Evolutionary conservation across 768 basidiomycete species (phyloP).

Genomic region (Calocybe cyanea): DNA sequence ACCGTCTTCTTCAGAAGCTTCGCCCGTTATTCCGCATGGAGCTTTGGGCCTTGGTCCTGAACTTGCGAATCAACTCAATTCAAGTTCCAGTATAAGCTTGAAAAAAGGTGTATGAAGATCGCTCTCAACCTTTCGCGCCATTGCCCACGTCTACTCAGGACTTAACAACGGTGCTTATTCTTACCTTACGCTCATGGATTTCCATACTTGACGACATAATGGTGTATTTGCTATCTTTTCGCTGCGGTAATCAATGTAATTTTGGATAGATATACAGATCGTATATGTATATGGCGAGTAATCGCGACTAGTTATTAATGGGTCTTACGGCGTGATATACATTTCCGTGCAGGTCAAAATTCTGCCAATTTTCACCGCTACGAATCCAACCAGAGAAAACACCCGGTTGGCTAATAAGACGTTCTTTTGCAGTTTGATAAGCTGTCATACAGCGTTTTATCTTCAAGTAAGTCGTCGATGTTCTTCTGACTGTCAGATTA

Average conservation of each 20-base stretch:
- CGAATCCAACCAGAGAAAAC: constrained; percentile 63
- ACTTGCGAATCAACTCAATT: constrained; percentile 6
- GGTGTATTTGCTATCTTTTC: constrained; percentile 9
- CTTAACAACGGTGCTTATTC: no score
- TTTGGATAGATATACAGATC: not conserved
- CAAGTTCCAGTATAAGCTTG: not conserved
- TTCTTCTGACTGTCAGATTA: constrained; percentile 1
- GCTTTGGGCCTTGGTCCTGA: constrained; percentile 13
- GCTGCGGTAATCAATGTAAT: not conserved
- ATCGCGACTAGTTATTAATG: not conserved
- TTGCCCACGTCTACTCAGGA: no score
- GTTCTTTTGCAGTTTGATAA: constrained; percentile 51
- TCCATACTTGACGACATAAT: constrained; percentile 6
- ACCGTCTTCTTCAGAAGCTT: constrained; percentile 11
- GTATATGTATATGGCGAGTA: not conserved
- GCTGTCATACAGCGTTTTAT: constrained; percentile 36
- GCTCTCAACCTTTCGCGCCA: not conserved
- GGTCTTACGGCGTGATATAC: no score
- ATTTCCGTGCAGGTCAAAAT: constrained; percentile 31
- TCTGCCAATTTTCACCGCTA: constrained; percentile 52
- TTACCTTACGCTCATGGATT: not conserved
- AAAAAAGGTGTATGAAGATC: constrained; percentile 14
- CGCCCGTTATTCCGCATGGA: constrained; percentile 6
- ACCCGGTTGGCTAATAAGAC: constrained; percentile 38
- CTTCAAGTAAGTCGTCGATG: constrained; percentile 37